Base-by-base conservation (phyloP, 768 basidiomycete species). In the Tubosaeta sp. region DNA sequence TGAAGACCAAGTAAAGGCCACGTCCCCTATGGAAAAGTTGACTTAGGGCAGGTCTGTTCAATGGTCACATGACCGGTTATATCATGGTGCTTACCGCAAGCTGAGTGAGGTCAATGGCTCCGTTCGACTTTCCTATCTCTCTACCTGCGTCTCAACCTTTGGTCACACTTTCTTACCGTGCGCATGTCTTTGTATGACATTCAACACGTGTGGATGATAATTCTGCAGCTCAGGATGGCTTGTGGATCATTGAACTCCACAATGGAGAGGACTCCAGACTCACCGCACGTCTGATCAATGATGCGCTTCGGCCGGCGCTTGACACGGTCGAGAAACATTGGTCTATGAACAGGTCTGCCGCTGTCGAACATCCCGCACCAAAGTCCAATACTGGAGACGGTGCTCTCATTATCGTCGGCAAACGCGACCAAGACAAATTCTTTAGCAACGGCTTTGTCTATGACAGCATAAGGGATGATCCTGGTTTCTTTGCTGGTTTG, bases 401-500 rank as follows among this genome's bases (percentile, higher is more conserved):
- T 32, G 83, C 86, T 4, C 68, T 93, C 27, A 83, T 92, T 53
- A 84, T 93, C 47, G 83, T 87, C 7, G 90, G 90, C 4, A 81
- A 79, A 53, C 76, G 74, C 54, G 75, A 77, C 53, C 90, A 93
- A 65, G 82, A 91, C 67, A 93, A 91, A 68, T 93, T 90, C 75
- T 93, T 93, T 68, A 89, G 86, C 69, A 92, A 90, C 57, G 90
- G 89, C 1, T 79, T 92, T 54, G 82, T 87, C 62, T 84, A 79
- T 54, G 74, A 72, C 4, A 78, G 72, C 34, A 70, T 78, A 7
- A 62, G 72, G 27, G 65, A 70, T 27, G 76, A 89, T 55, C 74
- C 77, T 10, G 75, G 74, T 52, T 90, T 87, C 71, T 83, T 89
- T 66, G 74, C 76, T n/a, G 56, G 89, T 87, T 59, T 51, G 74